phyloP scores from a whole-genome alignment of 441 rosid species.

The Kokia cookei region DNA sequence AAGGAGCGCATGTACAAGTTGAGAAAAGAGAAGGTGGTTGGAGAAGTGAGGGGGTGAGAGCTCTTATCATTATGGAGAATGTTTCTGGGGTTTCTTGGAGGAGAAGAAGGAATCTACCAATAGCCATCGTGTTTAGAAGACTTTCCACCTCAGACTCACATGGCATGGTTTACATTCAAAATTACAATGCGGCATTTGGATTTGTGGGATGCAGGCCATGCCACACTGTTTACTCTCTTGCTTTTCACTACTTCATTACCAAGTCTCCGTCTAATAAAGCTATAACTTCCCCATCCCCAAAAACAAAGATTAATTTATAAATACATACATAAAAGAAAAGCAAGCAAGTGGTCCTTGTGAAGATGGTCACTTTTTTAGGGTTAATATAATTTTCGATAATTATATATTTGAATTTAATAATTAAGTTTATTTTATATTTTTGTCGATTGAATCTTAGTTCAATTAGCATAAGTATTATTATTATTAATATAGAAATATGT shows the following conservation, averaged over 20 bases:
- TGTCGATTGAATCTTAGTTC: too few relatives aligned
- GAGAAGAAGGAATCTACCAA: neutral
- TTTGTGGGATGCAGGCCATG: constrained; percentile 43
- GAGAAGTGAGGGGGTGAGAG: neutral
- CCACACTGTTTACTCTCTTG: constrained; percentile 8
- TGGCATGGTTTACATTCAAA: constrained; percentile 12
- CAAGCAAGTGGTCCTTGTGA: neutral
- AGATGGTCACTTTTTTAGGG: neutral
- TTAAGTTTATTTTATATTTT: too few relatives aligned
- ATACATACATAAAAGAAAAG: neutral
- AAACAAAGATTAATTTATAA: neutral
- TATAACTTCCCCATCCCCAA: too few relatives aligned
- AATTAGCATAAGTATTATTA: too few relatives aligned
- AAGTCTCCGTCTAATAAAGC: neutral
- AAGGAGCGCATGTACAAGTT: neutral
- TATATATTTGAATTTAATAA: too few relatives aligned
- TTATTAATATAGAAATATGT: too few relatives aligned
- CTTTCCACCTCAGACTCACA: constrained; percentile 42
- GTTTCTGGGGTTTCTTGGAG: neutral
- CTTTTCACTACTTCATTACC: constrained; percentile 8
- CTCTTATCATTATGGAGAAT: neutral
- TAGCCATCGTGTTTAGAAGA: neutral
- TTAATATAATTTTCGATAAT: too few relatives aligned
- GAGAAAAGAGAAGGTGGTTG: neutral
- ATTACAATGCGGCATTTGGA: constrained; percentile 17